These are phyloP conservation scores for Ceratocystis huliohia DNA, from an alignment of 2,329 filamentous ascomycete species.

Conservation along the genomic window DNA sequence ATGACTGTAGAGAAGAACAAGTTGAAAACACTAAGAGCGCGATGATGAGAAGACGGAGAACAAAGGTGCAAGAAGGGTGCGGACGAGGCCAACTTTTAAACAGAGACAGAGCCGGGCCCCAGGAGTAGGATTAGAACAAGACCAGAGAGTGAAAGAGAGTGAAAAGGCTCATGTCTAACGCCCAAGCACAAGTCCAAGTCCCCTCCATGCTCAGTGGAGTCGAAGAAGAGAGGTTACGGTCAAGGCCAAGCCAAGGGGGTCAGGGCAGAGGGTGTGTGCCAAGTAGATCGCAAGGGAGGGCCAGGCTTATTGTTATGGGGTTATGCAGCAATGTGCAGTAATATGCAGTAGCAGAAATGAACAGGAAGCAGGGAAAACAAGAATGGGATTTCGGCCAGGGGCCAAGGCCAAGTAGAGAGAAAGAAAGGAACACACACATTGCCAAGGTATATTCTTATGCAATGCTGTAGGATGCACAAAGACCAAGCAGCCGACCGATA, in stretches of 20 bases:
- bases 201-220: neutral
- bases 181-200: neutral
- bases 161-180: neutral
- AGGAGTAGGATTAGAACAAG: neutral
- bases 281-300: too few relatives aligned
- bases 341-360: neutral
- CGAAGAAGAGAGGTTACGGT: neutral
- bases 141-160: neutral
- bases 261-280: neutral
- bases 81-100: conserved; percentile 19
- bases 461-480: neutral
- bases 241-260: neutral
- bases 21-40: conserved; percentile 15
- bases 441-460: neutral
- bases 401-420: neutral
- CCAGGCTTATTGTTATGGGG: too few relatives aligned
- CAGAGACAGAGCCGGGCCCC: neutral
- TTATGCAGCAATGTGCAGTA: too few relatives aligned
- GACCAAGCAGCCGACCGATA: too few relatives aligned
- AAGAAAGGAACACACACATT: neutral
- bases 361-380: conserved; percentile 2
- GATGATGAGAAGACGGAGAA: conserved; percentile 18
- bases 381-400: neutral
- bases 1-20: conserved; percentile 16
- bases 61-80: conserved; percentile 6